phyloP scores from a whole-genome alignment of 164 flowering plant genomes.

The Hamamelis virginiana region DNA sequence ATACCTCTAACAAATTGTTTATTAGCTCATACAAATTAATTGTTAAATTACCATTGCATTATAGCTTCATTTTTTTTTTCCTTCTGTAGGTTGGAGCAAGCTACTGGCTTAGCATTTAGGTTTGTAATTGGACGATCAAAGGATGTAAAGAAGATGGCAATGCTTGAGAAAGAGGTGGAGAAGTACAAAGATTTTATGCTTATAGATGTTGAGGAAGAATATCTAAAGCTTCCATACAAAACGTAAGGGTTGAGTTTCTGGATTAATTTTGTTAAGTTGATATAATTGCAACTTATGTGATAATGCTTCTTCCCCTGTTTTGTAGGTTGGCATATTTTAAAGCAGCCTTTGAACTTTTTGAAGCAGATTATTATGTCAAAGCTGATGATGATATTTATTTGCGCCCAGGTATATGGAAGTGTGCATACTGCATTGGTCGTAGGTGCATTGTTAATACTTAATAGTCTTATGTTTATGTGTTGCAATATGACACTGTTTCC shows the following conservation, averaged over 20 bases:
- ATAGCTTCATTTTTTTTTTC: too few relatives aligned
- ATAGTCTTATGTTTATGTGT: neutral
- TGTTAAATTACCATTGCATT: too few relatives aligned
- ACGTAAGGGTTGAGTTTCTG: conserved; percentile 36
- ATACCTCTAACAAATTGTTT: too few relatives aligned
- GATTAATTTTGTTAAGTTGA: neutral
- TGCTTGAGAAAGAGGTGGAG: conserved; percentile 53
- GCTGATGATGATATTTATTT: conserved; percentile 75
- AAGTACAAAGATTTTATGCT: conserved; percentile 66
- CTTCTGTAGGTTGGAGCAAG: conserved; percentile 56
- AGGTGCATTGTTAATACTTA: too few relatives aligned
- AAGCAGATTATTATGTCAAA: conserved; percentile 74
- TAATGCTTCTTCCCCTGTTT: neutral
- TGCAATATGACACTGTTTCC: neutral
- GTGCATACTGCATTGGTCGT: neutral
- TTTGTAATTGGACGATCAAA: conserved; percentile 63
- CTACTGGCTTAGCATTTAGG: conserved; percentile 64
- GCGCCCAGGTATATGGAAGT: conserved; percentile 50
- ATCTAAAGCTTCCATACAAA: conserved; percentile 52
- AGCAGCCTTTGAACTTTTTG: conserved; percentile 69
- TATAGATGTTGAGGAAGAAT: conserved; percentile 56
- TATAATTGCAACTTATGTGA: too few relatives aligned
- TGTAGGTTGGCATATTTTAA: conserved; percentile 69
- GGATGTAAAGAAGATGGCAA: conserved; percentile 44
- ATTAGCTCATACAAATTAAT: too few relatives aligned